Evolutionary conservation across 2,329 filamentous ascomycete genomes (phyloP), one percentile per base, ranked within the genome.

Genomic region (Aaosphaeria pasadenensis): DNA sequence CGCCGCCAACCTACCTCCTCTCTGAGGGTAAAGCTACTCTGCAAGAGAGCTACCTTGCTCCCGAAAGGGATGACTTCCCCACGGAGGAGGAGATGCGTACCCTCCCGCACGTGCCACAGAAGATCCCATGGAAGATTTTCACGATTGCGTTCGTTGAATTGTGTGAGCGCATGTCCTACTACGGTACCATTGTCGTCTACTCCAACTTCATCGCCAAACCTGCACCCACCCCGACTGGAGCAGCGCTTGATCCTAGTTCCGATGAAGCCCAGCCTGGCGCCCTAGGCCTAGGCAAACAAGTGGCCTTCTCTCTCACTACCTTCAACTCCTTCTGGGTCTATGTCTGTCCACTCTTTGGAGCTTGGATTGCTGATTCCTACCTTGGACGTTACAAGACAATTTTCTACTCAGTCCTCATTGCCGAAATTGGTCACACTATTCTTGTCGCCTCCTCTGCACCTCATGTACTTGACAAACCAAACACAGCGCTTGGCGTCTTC

Each of bases 351-450:
- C 78, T 84, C 33, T 47, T 80, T 28, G 78, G 81, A 63, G 82
- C 80, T 43, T 77, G 82, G 47, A 62, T 84, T 46, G 80, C 82
- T 28, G 82, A 86, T 60, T 77, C 79, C 35, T 83, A 82, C 62
- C 70, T 83, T 11, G 82, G 83, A 46, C 80, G 82, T 56, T 84
- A 80, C 67, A 82, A 80, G 62, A 81, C 82, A 2, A 80, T 85
- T 40, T 63, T 80, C 36, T 62, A 76, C 54, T 83, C 83, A 56
- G 77, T 78, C 50, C 57, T 74, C 42, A 66, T 86, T 51, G 86
- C 86, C 70, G 75, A 86, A 47, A 58, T 75, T 39, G 81, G 81
- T 56, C 73, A 82, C 48, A 54, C 80, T 44, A 74, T 84, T 49
- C 70, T 84, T 41, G 74, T 81, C 40, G 71, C 69, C 45, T 83